Conservation (phyloP, 495 filamentous ascomycete genomes). For the Xylaria castorea region DNA sequence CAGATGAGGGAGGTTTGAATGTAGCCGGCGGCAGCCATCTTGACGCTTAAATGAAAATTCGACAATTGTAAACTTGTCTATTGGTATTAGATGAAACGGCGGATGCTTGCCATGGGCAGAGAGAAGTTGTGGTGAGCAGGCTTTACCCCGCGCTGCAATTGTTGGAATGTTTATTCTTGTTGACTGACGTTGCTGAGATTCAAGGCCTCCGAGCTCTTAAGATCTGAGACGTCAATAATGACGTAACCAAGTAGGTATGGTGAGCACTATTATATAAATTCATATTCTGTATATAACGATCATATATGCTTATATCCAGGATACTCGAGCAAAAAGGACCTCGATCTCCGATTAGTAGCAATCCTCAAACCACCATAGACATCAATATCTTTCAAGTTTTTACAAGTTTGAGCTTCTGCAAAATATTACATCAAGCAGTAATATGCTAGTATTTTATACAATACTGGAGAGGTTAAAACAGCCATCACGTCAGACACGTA, state of each 20-base stretch:
- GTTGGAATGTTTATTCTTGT: conserved; percentile 22
- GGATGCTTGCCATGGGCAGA: conserved; percentile 1
- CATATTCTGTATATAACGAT: background rate
- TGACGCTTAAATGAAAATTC: conserved; percentile 17
- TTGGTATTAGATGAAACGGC: background rate
- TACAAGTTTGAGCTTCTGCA: no score
- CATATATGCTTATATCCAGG: background rate
- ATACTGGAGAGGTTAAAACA: no score
- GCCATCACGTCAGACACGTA: no score
- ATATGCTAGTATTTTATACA: no score
- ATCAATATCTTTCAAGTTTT: no score
- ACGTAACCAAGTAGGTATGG: background rate
- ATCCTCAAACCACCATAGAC: no score
- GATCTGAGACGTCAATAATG: conserved; percentile 18
- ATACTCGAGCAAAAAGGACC: background rate
- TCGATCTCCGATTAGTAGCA: background rate
- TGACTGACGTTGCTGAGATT: conserved; percentile 5
- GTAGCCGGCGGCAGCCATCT: conserved; percentile 66
- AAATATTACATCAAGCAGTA: no score
- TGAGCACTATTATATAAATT: background rate
- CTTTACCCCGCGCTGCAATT: conserved; percentile 8
- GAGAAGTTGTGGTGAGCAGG: background rate
- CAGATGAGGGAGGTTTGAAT: conserved; percentile 87
- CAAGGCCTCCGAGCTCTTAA: background rate
- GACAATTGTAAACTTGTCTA: background rate